Evolutionary conservation across 331 rosid species (phyloP).

Genomic region (Prunus yedoensis): DNA sequence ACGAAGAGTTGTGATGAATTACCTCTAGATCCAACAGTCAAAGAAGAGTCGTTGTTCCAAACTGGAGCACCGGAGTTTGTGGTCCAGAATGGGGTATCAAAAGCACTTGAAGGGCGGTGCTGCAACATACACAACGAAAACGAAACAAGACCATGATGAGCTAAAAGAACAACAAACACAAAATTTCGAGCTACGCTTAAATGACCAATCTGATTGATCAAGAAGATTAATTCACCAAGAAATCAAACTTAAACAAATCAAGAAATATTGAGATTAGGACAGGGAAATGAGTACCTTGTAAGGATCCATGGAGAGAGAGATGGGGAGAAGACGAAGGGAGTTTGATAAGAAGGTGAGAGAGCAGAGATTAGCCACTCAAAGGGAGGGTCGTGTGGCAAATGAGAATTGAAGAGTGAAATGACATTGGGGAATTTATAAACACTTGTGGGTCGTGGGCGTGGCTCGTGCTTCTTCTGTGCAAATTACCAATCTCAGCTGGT

Average conservation of each 20-base stretch:
- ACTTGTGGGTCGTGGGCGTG: background rate
- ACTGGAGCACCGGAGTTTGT: constrained; percentile 94
- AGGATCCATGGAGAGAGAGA: constrained; percentile 53
- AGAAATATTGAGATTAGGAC: background rate
- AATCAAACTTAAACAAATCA: background rate
- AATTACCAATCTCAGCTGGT: background rate
- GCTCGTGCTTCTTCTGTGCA: background rate
- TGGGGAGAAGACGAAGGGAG: background rate
- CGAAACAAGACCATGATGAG: constrained; percentile 7
- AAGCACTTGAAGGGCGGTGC: constrained; percentile 83
- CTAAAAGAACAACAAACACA: background rate
- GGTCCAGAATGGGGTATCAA: constrained; percentile 82
- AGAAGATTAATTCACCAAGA: background rate
- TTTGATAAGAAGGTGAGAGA: background rate
- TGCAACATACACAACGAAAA: constrained; percentile 28
- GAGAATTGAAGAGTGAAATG: background rate
- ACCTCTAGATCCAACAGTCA: constrained; percentile 87
- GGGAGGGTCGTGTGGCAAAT: constrained; percentile 11
- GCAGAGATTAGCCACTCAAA: background rate
- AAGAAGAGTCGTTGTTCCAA: constrained; percentile 77
- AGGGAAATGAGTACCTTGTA: constrained; percentile 42
- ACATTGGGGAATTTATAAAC: constrained; percentile 1
- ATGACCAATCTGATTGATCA: background rate
- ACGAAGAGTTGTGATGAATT: background rate
- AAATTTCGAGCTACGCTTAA: background rate